Evolutionary conservation across 2,329 filamentous ascomycete genomes (phyloP).

Genomic region (Talaromyces rugulosus): DNA sequence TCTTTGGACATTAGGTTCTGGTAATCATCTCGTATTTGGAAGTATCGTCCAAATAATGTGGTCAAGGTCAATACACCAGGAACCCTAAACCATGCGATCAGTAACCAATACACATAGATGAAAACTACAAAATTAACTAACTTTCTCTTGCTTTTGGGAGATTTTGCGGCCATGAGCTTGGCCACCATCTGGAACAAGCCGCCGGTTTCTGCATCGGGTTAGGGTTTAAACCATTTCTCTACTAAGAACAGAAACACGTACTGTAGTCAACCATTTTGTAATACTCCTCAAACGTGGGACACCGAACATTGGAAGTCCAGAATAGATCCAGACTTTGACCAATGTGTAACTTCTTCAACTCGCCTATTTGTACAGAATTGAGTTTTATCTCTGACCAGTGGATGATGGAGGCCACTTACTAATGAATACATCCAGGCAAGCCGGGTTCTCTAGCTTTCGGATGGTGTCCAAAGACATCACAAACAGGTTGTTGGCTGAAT

Average conservation of each 20-base stretch:
- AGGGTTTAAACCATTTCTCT: not conserved
- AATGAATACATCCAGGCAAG: constrained; percentile 30
- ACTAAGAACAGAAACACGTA: not conserved
- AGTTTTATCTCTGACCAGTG: not conserved
- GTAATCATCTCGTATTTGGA: constrained; percentile 24
- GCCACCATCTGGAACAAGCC: constrained; percentile 19
- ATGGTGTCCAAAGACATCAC: constrained; percentile 34
- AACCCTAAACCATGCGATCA: constrained; percentile 9
- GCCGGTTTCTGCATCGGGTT: constrained; percentile 15
- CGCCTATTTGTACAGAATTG: constrained; percentile 19
- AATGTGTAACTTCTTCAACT: constrained; percentile 34
- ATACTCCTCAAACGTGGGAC: constrained; percentile 21
- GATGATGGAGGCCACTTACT: not conserved
- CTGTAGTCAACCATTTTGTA: constrained; percentile 22
- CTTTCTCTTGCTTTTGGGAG: not conserved
- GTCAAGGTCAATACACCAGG: constrained; percentile 13
- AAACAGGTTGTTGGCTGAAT: constrained; percentile 43
- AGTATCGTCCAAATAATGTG: constrained; percentile 18
- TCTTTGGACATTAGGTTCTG: constrained; percentile 16
- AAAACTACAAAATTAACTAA: not conserved
- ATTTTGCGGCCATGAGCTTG: constrained; percentile 14
- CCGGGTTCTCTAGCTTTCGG: constrained; percentile 24
- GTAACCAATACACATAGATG: not conserved
- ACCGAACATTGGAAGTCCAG: constrained; percentile 14
- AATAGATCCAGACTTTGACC: constrained; percentile 28